Percentiles rank a stretch among this genome's conserved stretches.
Evolutionary conservation across 345 rosid genomes (phyloP).

Genomic region (Melaleuca alternifolia): DNA sequence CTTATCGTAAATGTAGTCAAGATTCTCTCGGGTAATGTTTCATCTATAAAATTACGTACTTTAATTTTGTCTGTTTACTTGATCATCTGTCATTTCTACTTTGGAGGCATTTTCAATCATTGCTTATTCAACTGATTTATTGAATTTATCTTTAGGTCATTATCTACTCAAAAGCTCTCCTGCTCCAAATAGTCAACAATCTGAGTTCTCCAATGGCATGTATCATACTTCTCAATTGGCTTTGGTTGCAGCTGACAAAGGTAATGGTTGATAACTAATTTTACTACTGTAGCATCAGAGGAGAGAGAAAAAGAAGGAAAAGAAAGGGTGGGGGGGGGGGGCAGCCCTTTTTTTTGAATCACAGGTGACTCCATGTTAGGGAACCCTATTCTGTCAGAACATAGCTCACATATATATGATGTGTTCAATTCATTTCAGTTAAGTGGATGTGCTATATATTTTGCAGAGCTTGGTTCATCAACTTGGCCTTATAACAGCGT

Average conservation of each 20-base stretch:
- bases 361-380: background rate
- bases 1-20: slow-evolving; percentile 48
- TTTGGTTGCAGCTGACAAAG: slow-evolving; percentile 28
- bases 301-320: no score
- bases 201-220: slow-evolving; percentile 24
- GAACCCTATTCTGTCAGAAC: background rate
- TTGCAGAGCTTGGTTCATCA: background rate
- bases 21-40: slow-evolving; percentile 62
- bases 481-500: background rate
- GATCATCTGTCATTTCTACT: background rate
- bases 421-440: background rate
- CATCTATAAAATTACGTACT: background rate
- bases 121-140: background rate
- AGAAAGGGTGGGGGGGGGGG: background rate
- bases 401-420: background rate
- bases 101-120: slow-evolving; percentile 6
- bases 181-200: slow-evolving; percentile 7
- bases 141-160: slow-evolving; percentile 35
- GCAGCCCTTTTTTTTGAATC: background rate
- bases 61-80: background rate
- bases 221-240: slow-evolving; percentile 23
- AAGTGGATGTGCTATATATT: background rate
- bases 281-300: background rate
- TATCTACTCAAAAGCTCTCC: slow-evolving; percentile 23
- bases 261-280: slow-evolving; percentile 14